Base-by-base conservation (phyloP, 495 filamentous ascomycete species). In the Lasiosphaeria hispida region DNA sequence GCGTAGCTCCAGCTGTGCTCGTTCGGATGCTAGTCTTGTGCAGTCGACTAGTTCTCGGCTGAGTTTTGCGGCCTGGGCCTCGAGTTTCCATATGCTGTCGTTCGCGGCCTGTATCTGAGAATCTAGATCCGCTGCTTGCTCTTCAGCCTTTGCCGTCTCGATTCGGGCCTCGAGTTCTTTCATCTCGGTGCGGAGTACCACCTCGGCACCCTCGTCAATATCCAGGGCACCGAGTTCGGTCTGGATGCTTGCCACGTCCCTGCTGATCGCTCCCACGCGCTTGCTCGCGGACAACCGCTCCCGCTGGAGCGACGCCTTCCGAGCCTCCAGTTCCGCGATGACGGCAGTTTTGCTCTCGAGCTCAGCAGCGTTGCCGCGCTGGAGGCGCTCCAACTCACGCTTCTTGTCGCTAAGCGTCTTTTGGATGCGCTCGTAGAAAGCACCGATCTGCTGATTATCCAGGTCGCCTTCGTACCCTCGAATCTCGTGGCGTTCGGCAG, bases 391-490 rank as follows among this genome's bases (percentile, higher is more conserved):
- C 9, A 97, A 73, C 7, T 85, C 77, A 10, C 83, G 81, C 57
- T 85, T 89, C 66, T 94, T 92, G 38, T 97, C 94, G 59, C 80
- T 82, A 6, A 87, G 74, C 40, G 89, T 75, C 63, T 84, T 90
- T n/a, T 80, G 77, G 45, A 97, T 82, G 60, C 86, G 86, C 30
- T 82, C 83, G 71, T 91, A 88, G 70, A 96, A 97, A 30, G 85
- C 80, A 19, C 81, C 72, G 23, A 96, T 85, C 40, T 87, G 83
- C 3, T 72, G 72, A 55, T 95, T 91, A 50, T 87, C 85, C 50
- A 96, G 72, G 39, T 91, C 84, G 9, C 82, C 81, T 52, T 96
- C 90, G 63, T 90, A 93, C 0, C 92, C 92, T 17, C 88, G 85
- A 54, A 97, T 87, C 55, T 84, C 87, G 68, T 97, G 90, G n/a